A percentile compares a stretch with the other conserved stretches of the same genome.
These are phyloP conservation scores for Ascochyta koolunga DNA, from an alignment of 2,329 filamentous ascomycete species.

Conservation along the genomic window DNA sequence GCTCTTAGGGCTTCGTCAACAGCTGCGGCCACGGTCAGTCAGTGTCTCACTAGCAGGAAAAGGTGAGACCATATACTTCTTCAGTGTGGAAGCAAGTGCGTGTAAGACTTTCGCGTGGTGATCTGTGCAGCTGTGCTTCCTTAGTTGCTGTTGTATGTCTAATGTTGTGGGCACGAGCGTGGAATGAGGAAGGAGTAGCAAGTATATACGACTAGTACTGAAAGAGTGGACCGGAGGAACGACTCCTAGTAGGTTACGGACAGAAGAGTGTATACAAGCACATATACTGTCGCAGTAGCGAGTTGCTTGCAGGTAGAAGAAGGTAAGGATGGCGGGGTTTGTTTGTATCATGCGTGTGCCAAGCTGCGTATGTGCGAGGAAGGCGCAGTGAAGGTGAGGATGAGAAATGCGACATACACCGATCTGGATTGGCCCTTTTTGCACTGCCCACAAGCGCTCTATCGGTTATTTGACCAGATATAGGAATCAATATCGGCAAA, in stretches of 20 bases:
- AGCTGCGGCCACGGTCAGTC: conserved; percentile 15
- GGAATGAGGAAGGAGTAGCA: conserved; percentile 28
- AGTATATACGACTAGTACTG: conserved; percentile 29
- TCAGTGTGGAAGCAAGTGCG: neutral
- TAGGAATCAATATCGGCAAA: conserved; percentile 1
- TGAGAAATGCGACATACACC: conserved; percentile 21
- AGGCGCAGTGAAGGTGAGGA: conserved; percentile 27
- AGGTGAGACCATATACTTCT: conserved; percentile 15
- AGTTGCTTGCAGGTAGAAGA: conserved; percentile 18
- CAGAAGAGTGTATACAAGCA: conserved; percentile 20
- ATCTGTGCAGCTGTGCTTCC: neutral
- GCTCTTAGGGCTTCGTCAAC: conserved; percentile 2
- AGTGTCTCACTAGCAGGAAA: neutral
- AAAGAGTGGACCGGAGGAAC: conserved; percentile 46
- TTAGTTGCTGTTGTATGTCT: conserved; percentile 7
- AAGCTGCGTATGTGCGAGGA: conserved; percentile 32
- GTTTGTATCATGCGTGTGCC: conserved; percentile 30
- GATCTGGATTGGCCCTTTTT: conserved; percentile 9
- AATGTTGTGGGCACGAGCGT: conserved; percentile 15
- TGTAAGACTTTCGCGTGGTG: conserved; percentile 10
- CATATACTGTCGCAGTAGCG: conserved; percentile 22
- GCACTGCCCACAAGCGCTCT: conserved; percentile 4
- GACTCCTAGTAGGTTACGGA: conserved; percentile 31
- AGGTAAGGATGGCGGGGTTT: conserved; percentile 13
- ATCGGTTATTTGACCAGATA: conserved; percentile 5